Conservation (phyloP, 2,329 filamentous ascomycete species). For the Herpotrichia juniperi region DNA sequence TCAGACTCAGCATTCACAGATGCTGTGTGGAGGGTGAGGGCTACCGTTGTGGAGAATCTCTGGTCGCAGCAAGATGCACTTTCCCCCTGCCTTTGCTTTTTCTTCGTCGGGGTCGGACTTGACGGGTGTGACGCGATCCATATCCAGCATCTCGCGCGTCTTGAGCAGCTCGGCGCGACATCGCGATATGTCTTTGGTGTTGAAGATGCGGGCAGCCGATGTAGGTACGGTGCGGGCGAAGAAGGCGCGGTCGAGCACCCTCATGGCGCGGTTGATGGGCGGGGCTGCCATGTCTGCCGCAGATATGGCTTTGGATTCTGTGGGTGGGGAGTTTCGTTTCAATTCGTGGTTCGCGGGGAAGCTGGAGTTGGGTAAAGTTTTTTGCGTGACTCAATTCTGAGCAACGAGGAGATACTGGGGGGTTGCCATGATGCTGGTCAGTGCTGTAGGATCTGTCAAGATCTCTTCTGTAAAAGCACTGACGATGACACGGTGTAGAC, state of each 20-base stretch:
- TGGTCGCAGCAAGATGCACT: slow-evolving; percentile 54
- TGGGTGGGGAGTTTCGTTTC: slow-evolving; percentile 1
- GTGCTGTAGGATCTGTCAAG: no score
- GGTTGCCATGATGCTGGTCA: no score
- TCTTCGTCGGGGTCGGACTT: slow-evolving; percentile 64
- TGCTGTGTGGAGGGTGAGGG: slow-evolving; percentile 14
- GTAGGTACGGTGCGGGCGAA: slow-evolving; percentile 79
- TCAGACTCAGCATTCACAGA: slow-evolving; percentile 41
- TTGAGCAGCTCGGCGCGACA: slow-evolving; percentile 71
- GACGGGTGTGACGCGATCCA: slow-evolving; percentile 69
- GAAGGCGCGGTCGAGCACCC: slow-evolving; percentile 79
- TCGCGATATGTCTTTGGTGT: slow-evolving; percentile 74
- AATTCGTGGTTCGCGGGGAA: not conserved
- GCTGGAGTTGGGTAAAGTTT: not conserved
- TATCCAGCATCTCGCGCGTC: slow-evolving; percentile 68
- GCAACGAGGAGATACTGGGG: no score
- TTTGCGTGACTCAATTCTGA: no score
- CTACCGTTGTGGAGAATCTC: slow-evolving; percentile 49
- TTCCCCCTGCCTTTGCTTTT: slow-evolving; percentile 55
- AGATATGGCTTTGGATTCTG: not conserved
- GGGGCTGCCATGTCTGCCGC: slow-evolving; percentile 69
- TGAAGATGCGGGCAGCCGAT: slow-evolving; percentile 77
- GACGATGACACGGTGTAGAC: no score
- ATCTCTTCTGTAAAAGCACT: no score
- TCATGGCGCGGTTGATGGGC: slow-evolving; percentile 79